Conservation (phyloP, 306 rosid species). For the Cucumis sativus region DNA sequence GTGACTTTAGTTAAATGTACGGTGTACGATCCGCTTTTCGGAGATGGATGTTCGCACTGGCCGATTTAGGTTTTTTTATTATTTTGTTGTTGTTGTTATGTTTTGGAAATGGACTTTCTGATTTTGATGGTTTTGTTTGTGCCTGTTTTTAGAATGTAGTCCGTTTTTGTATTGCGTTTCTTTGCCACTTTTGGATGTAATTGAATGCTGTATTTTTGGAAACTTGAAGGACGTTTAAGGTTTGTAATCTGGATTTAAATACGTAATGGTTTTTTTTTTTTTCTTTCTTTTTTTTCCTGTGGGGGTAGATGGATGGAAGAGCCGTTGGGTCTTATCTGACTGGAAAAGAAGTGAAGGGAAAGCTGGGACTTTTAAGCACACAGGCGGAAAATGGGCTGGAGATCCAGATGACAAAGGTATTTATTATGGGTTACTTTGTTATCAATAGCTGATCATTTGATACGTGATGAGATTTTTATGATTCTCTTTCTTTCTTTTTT, state of each 20-base stretch:
- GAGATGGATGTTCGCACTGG: not conserved
- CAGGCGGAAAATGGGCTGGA: slow-evolving; percentile 81
- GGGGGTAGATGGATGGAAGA: slow-evolving; percentile 62
- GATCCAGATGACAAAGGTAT: slow-evolving; percentile 92
- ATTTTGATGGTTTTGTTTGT: not conserved
- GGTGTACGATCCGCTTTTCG: not conserved
- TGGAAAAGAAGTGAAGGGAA: slow-evolving; percentile 82
- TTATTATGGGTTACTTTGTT: not conserved
- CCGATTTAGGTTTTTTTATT: not conserved
- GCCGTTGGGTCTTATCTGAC: slow-evolving; percentile 78
- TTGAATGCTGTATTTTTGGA: not conserved
- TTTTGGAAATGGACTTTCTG: not conserved
- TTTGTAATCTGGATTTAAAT: not conserved
- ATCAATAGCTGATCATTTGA: not conserved
- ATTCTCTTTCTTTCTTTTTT: too few species aligned
- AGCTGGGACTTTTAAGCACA: slow-evolving; percentile 85
- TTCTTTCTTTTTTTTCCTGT: not conserved
- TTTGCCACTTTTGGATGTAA: not conserved
- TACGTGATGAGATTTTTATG: too few species aligned
- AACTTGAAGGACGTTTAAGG: not conserved
- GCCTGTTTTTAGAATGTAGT: not conserved
- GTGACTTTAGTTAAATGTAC: not conserved
- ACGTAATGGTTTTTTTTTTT: not conserved
- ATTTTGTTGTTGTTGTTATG: not conserved
- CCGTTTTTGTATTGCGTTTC: not conserved